A percentile compares a stretch with the other conserved stretches of the same genome.
These are phyloP conservation scores for Zygosaccharomyces rouxii DNA, from an alignment of 805 yeast genomes.

Conservation along the genomic window DNA sequence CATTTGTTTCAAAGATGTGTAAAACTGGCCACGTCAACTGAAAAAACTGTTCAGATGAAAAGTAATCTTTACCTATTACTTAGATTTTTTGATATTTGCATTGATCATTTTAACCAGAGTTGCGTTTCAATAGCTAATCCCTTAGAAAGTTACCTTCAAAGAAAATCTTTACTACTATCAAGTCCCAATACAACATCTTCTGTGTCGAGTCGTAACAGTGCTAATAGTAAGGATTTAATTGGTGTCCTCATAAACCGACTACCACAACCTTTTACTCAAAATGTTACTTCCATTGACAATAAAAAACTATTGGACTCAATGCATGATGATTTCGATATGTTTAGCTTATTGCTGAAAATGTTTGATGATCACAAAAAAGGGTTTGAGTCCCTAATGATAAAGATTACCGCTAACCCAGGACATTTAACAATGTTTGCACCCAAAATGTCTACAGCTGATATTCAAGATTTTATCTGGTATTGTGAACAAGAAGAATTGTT, in stretches of 20 bases:
- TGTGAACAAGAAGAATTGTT: conserved; percentile 26
- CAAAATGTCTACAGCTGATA: conserved; percentile 7
- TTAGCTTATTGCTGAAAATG: conserved; percentile 20
- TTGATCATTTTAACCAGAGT: conserved; percentile 20
- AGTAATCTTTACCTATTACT: conserved; percentile 30
- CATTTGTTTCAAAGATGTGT: conserved; percentile 18
- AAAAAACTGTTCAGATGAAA: conserved; percentile 15
- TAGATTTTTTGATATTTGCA: conserved; percentile 30
- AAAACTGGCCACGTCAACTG: conserved; percentile 10
- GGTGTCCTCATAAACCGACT: conserved; percentile 18
- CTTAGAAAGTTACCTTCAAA: conserved; percentile 21
- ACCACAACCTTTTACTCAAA: conserved; percentile 25
- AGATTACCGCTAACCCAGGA: conserved; percentile 5
- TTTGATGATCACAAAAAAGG: conserved; percentile 16
- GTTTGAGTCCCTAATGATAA: conserved; percentile 20
- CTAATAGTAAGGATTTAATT: conserved; percentile 19
- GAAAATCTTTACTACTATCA: conserved; percentile 10
- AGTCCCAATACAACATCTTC: conserved; percentile 5
- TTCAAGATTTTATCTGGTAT: conserved; percentile 14
- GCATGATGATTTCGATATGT: conserved; percentile 24
- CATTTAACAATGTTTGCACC: not conserved
- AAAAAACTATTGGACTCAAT: conserved; percentile 15
- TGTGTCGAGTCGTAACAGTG: conserved; percentile 5
- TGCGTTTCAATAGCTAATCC: conserved; percentile 27
- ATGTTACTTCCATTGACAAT: conserved; percentile 17